phyloP scores from a whole-genome alignment of 805 yeast genomes.

The Wickerhamomyces silvicola region DNA sequence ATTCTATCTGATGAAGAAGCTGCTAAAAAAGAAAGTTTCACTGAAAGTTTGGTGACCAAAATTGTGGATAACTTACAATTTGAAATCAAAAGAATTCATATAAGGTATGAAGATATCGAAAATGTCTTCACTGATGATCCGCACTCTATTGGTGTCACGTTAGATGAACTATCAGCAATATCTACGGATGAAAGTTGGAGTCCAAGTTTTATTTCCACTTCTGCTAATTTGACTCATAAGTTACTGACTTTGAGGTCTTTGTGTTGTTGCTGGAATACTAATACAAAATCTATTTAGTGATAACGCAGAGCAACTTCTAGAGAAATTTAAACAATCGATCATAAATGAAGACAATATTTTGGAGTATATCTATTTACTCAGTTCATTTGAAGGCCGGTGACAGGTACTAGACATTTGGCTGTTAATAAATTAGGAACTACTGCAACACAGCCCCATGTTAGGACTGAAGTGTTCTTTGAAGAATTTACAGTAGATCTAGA shows the following conservation, averaged over 20 bases:
- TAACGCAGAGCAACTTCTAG: constrained; percentile 42
- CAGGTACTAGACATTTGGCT: constrained; percentile 79
- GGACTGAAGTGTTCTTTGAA: constrained; percentile 72
- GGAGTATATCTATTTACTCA: constrained; percentile 31
- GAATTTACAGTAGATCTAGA: constrained; percentile 86
- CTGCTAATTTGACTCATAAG: constrained; percentile 64
- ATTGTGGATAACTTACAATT: constrained; percentile 89
- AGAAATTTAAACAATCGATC: constrained; percentile 41
- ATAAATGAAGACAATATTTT: constrained; percentile 26
- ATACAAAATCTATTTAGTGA: constrained; percentile 42
- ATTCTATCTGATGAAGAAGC: constrained; percentile 30
- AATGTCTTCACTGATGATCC: constrained; percentile 66
- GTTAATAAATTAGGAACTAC: constrained; percentile 76
- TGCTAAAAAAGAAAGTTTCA: constrained; percentile 68
- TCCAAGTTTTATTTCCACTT: constrained; percentile 74
- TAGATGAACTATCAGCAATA: constrained; percentile 84
- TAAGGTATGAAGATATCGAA: constrained; percentile 81
- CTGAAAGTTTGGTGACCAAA: constrained; percentile 82
- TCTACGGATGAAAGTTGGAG: constrained; percentile 83
- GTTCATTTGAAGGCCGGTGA: constrained; percentile 75
- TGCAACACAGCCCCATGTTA: constrained; percentile 59
- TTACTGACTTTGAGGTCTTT: constrained; percentile 67
- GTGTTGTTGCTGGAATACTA: constrained; percentile 81
- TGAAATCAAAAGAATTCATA: constrained; percentile 84
- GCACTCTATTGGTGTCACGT: constrained; percentile 74